Evolutionary conservation across 1,284 basidiomycete genomes (phyloP).

Genomic region (Cryptococcus floricola): DNA sequence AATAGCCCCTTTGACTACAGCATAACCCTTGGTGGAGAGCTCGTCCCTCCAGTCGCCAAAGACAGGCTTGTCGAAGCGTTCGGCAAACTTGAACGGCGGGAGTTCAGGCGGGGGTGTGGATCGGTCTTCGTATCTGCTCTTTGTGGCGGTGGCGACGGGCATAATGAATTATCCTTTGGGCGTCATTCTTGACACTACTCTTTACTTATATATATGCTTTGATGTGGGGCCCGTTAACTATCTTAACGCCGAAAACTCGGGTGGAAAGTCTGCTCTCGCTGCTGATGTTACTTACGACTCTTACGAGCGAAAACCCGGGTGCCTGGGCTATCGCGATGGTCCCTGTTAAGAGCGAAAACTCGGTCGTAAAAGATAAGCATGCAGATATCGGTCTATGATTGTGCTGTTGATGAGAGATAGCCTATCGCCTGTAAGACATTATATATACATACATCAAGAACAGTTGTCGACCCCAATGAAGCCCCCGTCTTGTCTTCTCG

Average conservation of each 20-base stretch:
- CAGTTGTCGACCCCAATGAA: background rate
- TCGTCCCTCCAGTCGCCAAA: conserved; percentile 36
- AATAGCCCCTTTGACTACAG: conserved; percentile 35
- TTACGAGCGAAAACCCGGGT: background rate
- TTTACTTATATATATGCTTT: background rate
- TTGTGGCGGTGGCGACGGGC: background rate
- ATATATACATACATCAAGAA: background rate
- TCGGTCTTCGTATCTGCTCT: background rate
- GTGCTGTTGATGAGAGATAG: no score
- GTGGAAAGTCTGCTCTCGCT: no score
- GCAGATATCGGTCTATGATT: no score
- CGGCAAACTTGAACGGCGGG: conserved; percentile 19
- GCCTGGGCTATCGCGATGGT: background rate
- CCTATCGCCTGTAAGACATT: background rate
- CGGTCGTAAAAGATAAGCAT: background rate
- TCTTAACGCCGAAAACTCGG: background rate
- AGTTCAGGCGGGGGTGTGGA: background rate
- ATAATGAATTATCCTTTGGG: background rate
- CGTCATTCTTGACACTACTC: background rate
- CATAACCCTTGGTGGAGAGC: conserved; percentile 29
- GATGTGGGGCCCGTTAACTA: background rate
- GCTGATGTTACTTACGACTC: no score
- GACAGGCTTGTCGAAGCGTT: conserved; percentile 14
- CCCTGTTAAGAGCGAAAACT: background rate
- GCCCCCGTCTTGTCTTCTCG: background rate